Base-by-base conservation (phyloP, 192 early-diverging fungal species). In the Radiomyces spectabilis region DNA sequence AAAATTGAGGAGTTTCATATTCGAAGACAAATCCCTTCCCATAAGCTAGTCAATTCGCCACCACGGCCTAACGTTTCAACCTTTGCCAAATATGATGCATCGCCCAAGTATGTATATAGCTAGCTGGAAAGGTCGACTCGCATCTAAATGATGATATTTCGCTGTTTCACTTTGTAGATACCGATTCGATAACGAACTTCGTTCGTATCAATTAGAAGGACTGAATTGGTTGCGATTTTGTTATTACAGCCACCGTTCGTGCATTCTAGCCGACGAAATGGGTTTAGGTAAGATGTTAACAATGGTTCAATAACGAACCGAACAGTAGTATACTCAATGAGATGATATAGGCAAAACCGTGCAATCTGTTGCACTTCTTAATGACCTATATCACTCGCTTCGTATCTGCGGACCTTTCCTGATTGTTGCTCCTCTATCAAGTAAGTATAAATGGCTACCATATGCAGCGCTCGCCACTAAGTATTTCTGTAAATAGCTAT, bases 191-290 rank as follows among this genome's bases (percentile, higher is more conserved):
- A 89, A 88, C 51, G 71, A 76, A 35, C 59, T 91, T 21, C 72
- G 88, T 16, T 53, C 80, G 19, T 92, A 92, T 49, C 89, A 92
- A 52, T 61, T 92, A 35, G 89, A 92, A 60, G 89, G 89, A 7
- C 58, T 92, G 31, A 92, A 91, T 58, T 92, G 89, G 89, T 65
- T 92, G 2, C 49, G 85, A 27, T 86, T 85, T 55, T 91, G 87
- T 61, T 91, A 86, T 76, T 84, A 81, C 57, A 82, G 83, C 45
- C 55, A 73, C 27, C 82, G 87, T 37, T 87, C 82, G 10, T 72
- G 94, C 12, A 97, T 99, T 52, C 68, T 97, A 49, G 96, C 94
- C 0, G 94, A 97, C 63, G 94, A 97, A 74, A 82, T 85, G 89
- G 85, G 91, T 12, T 72, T 94, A 13, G 96, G 96, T 13, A 96